Conservation (phyloP, 1,139 yeast species). For the Pichia sp. region DNA sequence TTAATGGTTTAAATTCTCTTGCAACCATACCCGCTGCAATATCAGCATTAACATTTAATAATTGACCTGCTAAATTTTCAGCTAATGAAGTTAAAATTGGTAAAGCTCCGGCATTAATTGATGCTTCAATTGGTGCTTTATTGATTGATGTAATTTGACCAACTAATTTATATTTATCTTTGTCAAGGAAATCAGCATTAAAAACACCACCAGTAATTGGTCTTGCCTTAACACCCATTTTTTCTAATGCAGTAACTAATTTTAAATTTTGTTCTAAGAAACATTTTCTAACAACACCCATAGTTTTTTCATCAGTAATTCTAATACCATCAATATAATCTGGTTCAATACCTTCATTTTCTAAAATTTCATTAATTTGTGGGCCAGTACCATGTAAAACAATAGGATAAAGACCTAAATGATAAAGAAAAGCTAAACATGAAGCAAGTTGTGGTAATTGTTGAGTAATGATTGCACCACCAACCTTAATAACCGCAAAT, state of each 20-base stretch:
- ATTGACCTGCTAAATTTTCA: conserved; percentile 94
- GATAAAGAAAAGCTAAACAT: conserved; percentile 91
- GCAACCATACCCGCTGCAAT: conserved; percentile 99
- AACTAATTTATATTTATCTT: conserved; percentile 85
- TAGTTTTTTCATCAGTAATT: conserved; percentile 89
- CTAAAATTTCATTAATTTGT: conserved; percentile 89
- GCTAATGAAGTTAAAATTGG: conserved; percentile 96
- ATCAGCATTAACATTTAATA: conserved; percentile 95
- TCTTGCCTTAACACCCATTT: conserved; percentile 95
- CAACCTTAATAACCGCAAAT: conserved; percentile 97
- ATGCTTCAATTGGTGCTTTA: conserved; percentile 88
- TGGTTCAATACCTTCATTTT: conserved; percentile 93
- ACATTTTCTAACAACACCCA: conserved; percentile 93
- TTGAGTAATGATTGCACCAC: conserved; percentile 97
- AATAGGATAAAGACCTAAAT: conserved; percentile 94
- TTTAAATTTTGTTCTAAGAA: conserved; percentile 92
- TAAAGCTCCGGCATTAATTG: conserved; percentile 91
- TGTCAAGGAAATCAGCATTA: conserved; percentile 85
- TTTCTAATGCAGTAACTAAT: conserved; percentile 91
- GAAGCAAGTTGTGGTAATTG: conserved; percentile 90
- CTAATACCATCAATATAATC: conserved; percentile 95
- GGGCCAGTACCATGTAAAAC: conserved; percentile 99
- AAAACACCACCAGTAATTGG: conserved; percentile 98
- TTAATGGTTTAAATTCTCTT: conserved; percentile 91
- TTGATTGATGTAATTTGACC: conserved; percentile 85